Evolutionary conservation across 2,329 filamentous ascomycete species (phyloP), one percentile per base, ranked within the genome.

Genomic region (Aquanectria penicillioides): DNA sequence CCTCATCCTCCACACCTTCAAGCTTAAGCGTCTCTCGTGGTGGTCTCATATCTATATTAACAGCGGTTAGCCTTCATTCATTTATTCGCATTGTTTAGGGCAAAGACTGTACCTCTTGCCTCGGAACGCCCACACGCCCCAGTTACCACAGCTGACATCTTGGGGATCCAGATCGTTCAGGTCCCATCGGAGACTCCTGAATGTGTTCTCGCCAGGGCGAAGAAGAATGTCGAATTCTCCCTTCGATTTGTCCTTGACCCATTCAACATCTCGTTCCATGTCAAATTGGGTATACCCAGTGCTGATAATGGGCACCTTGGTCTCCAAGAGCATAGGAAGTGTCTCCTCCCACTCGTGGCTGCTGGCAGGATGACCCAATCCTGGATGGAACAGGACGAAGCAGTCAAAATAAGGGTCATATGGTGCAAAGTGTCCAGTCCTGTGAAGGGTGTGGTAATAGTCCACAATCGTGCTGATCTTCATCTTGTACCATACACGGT

Each of bases 391-490:
- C 48, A 97, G 85, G 71, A 99, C 89, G 73, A 99, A 97, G 76
- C 92, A 95, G 81, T 99, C 95, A 75, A 99, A 97, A 80, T 99
- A 99, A 1, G 95, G 95, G 73, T 99, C 95, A 73, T 96, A 97
- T 0, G 96, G 95, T 57, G 91, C 88, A 79, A 98, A 99, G 73
- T 94, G 86, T 43, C 93, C 90, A 0, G 94, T 91, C 74, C 93
- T 88, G 79, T 99, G 94, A 68, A 99, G 86, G 3, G 92, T 98
- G 77, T 99, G 94, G 80, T 96, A 99, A 80, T 99, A 97, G 69
- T 99, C 95, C 48, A 98, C 94, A 71, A 94, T 97, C 1, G 96
- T 99, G 75, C 90, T 95, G 71, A 99, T 97, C 81, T 99, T 99
- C 87, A 98, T 88, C 66, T 90, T 89, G 53, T 90, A 88, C 73